Base-by-base conservation (phyloP, 148 eudicot species). In the Rhododendron kiyosumense region DNA sequence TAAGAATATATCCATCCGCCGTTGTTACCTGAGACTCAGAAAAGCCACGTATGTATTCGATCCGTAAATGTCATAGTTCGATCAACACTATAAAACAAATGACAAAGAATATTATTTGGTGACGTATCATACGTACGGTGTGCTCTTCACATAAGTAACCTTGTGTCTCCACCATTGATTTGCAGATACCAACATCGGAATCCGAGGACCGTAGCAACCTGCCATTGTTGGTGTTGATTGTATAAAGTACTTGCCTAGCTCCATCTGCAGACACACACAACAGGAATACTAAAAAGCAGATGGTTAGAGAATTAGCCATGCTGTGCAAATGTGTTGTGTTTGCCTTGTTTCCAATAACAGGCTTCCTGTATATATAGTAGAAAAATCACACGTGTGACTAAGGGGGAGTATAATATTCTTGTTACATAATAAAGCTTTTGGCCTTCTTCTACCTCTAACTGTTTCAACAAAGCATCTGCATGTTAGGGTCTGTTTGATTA, bases 131-230 rank as follows among this genome's bases (percentile, higher is more conserved):
- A 89, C 91, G 7, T 90, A 89, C 91, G 7, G 45, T 41, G 45
- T 41, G 93, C 24, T 92, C 92, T 88, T 92, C 88, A 54, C 93
- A 92, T 48, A 1, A 36, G 54, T 90, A 92, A 20, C 89, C 92
- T 85, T 84, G 88, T 24, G 90, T 59, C 61, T 89, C 82, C 85
- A 86, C 87, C 89, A 81, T 86, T 83, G 77, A 86, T 18, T 76
- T 61, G 87, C 93, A 92, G 38, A 90, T 88, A 4, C 92, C 86
- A n/a, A 63, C 79, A 48, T 22, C 65, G 12, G 20, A 83, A 41
- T 4, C 43, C 5, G 49, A 17, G 30, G 69, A 52, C 14, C 49
- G 34, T 28, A 20, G n/a, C 34, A 74, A 83, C 15, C 20, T 54
- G 41, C 49, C 36, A 57, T 65, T 51, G 38, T 7, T 51, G 24